These are phyloP conservation scores for Fraxinus dipetala DNA, from an alignment of 305 asterid genomes.

Conservation along the genomic window DNA sequence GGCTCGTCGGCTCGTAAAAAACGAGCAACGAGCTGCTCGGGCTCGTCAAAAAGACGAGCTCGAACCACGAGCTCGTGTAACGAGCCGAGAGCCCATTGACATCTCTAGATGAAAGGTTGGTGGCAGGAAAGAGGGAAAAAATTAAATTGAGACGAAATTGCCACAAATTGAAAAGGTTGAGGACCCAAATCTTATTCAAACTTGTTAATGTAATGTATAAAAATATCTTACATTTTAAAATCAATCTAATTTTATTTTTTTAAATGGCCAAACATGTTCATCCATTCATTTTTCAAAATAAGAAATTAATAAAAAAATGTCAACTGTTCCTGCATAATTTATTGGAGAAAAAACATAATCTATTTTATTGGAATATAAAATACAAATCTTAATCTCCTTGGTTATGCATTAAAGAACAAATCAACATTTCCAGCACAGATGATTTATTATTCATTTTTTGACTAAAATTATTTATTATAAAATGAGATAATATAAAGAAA, in stretches of 20 bases:
- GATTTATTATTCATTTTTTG: constrained; percentile 1
- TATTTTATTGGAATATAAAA: background rate
- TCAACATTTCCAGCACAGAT: background rate
- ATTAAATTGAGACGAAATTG: background rate
- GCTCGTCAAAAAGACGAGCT: too few species aligned
- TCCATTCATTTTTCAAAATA: background rate
- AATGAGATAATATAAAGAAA: constrained; percentile 12
- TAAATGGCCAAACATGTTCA: background rate
- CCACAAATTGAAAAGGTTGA: too few species aligned
- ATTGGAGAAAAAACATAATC: background rate
- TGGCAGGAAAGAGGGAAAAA: background rate
- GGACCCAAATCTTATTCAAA: background rate
- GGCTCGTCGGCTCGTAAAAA: too few species aligned
- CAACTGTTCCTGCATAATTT: constrained; percentile 16
- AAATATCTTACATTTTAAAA: background rate
- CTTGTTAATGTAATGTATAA: background rate
- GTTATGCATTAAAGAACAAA: constrained; percentile 4
- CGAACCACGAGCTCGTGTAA: too few species aligned
- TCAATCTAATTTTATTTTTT: background rate
- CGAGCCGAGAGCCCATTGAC: too few species aligned
- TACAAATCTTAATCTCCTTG: constrained; percentile 2
- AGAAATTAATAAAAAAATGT: constrained; percentile 1
- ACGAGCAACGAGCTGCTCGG: too few species aligned
- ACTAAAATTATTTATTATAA: constrained; percentile 13
- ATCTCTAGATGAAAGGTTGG: background rate